A percentile compares a stretch with the other conserved stretches of the same genome.
Conservation (phyloP, 1,284 basidiomycete genomes). For the Cryptococcus maquisensis region DNA sequence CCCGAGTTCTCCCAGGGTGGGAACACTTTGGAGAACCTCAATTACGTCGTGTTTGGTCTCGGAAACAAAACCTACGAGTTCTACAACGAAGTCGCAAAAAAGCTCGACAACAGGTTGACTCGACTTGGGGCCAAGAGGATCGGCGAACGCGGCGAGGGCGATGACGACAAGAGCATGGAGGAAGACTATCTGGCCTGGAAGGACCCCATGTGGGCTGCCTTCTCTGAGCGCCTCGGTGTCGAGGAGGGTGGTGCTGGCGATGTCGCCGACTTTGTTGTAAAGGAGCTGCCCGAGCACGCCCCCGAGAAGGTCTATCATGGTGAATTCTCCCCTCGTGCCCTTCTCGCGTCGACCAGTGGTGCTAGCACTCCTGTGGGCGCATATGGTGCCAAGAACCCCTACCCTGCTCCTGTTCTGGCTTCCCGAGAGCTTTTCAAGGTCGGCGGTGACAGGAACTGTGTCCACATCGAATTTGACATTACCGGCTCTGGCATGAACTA, state of each 20-base stretch:
- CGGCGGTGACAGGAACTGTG: conserved; percentile 79
- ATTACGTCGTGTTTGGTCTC: conserved; percentile 92
- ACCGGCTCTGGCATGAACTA: conserved; percentile 96
- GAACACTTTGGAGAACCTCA: conserved; percentile 74
- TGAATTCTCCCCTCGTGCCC: conserved; percentile 82
- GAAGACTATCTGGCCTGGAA: conserved; percentile 99
- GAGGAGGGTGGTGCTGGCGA: conserved; percentile 96
- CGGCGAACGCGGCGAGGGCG: conserved; percentile 89
- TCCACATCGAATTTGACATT: conserved; percentile 91
- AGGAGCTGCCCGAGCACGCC: conserved; percentile 66
- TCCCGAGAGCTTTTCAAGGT: conserved; percentile 80
- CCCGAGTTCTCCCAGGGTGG: conserved; percentile 70
- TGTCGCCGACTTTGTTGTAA: conserved; percentile 88
- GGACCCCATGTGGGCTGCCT: conserved; percentile 90
- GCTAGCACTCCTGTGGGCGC: conserved; percentile 54
- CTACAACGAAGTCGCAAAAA: conserved; percentile 83
- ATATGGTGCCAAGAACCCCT: conserved; percentile 91
- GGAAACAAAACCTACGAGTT: conserved; percentile 96
- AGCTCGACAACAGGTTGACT: conserved; percentile 68
- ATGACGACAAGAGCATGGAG: conserved; percentile 99
- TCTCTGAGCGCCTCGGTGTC: conserved; percentile 73
- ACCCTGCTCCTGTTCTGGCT: conserved; percentile 71
- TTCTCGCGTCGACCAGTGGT: conserved; percentile 50
- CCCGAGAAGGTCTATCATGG: conserved; percentile 85
- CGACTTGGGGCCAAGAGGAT: conserved; percentile 82